Conservation (phyloP, 1,284 basidiomycete genomes). For the Trichosporon sp. region DNA sequence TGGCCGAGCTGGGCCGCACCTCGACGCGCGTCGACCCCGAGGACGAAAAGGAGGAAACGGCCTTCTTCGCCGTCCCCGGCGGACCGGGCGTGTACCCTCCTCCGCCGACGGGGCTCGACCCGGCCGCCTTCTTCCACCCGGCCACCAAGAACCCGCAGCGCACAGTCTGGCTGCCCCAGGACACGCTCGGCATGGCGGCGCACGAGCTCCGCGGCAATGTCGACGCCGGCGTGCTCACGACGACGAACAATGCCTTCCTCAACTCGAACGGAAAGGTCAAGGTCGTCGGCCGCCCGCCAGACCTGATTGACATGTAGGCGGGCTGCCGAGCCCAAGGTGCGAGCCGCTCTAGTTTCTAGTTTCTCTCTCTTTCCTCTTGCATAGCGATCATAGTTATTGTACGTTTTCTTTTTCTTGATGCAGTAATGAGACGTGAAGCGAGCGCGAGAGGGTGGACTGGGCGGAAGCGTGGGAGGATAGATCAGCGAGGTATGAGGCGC, state of each 20-base stretch:
- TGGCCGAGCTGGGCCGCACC: slow-evolving; percentile 21
- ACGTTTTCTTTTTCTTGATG: too few species aligned
- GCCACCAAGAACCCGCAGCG: slow-evolving; percentile 72
- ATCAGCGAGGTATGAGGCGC: too few species aligned
- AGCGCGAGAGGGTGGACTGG: too few species aligned
- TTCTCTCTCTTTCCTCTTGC: too few species aligned
- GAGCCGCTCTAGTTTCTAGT: too few species aligned
- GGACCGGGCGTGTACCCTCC: slow-evolving; percentile 44
- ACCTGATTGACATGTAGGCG: too few species aligned
- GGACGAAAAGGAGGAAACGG: slow-evolving; percentile 26
- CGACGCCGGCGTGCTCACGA: slow-evolving; percentile 64
- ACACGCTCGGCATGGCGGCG: slow-evolving; percentile 67
- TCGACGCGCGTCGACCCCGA: slow-evolving; percentile 21
- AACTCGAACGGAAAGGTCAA: slow-evolving; percentile 38
- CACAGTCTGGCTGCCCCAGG: slow-evolving; percentile 77
- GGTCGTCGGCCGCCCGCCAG: slow-evolving; percentile 18
- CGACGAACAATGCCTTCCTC: slow-evolving; percentile 66
- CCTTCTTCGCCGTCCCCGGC: slow-evolving; percentile 51
- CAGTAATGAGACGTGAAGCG: too few species aligned
- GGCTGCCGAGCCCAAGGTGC: too few species aligned
- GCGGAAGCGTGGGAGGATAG: too few species aligned
- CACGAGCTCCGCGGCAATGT: slow-evolving; percentile 67
- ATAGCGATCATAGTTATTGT: too few species aligned
- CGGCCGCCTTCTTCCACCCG: slow-evolving; percentile 72
- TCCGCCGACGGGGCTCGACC: slow-evolving; percentile 39